These are phyloP conservation scores for Deinandra increscens DNA, from an alignment of 129 eudicot species.

Conservation along the genomic window DNA sequence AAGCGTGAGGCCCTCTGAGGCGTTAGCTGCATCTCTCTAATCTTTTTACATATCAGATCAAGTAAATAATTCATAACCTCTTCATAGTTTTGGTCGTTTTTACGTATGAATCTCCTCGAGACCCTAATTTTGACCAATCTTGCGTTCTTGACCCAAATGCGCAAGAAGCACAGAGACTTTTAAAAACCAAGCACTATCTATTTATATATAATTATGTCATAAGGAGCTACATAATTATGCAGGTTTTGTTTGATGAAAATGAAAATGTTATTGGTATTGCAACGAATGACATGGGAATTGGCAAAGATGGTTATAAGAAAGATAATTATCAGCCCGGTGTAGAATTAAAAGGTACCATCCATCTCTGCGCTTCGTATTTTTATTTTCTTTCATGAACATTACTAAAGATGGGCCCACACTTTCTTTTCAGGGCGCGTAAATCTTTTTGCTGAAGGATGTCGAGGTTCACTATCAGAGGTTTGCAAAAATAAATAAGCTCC, in stretches of 20 bases:
- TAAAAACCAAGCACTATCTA: background rate
- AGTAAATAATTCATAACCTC: too few species aligned
- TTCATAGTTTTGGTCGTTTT: too few species aligned
- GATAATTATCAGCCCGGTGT: constrained; percentile 89
- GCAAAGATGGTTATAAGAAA: constrained; percentile 73
- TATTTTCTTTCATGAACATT: constrained; percentile 6
- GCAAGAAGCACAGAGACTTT: too few species aligned
- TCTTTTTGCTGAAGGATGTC: constrained; percentile 94
- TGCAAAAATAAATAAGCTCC: constrained; percentile 20
- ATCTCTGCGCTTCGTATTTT: background rate
- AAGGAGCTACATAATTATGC: constrained; percentile 9
- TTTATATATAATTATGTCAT: background rate
- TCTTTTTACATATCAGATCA: too few species aligned
- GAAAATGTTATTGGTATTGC: constrained; percentile 89
- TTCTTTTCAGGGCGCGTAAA: constrained; percentile 59
- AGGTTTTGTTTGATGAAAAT: constrained; percentile 65
- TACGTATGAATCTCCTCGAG: too few species aligned
- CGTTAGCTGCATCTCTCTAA: too few species aligned
- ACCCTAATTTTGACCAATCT: too few species aligned
- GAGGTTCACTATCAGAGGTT: constrained; percentile 98
- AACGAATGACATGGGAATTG: constrained; percentile 95
- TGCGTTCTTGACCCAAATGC: too few species aligned
- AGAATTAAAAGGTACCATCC: constrained; percentile 70
- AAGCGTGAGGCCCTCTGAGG: too few species aligned
- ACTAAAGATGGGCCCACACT: background rate